These are phyloP conservation scores for Aquanectria penicillioides DNA, from an alignment of 2,329 filamentous ascomycete species.

Conservation along the genomic window DNA sequence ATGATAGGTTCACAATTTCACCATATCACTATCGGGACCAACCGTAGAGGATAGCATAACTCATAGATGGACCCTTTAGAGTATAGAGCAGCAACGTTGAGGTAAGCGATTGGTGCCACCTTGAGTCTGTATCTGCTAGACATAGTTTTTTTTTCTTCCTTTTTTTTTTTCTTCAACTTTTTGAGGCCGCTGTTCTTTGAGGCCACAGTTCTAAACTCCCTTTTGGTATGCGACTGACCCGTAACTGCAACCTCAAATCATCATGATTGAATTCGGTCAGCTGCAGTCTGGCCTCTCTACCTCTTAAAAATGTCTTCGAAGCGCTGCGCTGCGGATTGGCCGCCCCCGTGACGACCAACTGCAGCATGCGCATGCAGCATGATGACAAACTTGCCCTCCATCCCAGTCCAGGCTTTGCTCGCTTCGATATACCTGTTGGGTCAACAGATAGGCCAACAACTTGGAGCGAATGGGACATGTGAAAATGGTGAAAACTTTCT, in stretches of 20 bases:
- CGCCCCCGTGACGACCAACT: not conserved
- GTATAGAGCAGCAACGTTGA: too few relatives aligned
- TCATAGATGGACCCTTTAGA: too few relatives aligned
- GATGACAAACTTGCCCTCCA: not conserved
- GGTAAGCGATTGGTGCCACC: slow-evolving; percentile 12
- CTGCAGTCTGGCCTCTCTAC: not conserved
- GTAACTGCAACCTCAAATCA: not conserved
- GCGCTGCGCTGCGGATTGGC: not conserved
- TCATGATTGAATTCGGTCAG: not conserved
- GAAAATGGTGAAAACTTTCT: not conserved
- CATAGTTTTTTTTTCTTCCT: not conserved
- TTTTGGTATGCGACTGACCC: not conserved
- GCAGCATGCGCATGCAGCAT: slow-evolving; percentile 1
- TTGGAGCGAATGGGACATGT: not conserved
- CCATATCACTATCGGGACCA: too few relatives aligned
- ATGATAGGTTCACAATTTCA: too few relatives aligned
- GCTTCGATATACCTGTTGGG: too few relatives aligned
- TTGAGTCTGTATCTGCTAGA: not conserved
- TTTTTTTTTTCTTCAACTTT: not conserved
- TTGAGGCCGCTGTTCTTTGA: not conserved
- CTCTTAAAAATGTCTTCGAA: not conserved
- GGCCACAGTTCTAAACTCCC: slow-evolving; percentile 6
- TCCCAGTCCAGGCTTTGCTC: too few relatives aligned
- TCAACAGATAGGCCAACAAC: not conserved
- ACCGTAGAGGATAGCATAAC: too few relatives aligned